Base-by-base conservation (phyloP, 805 yeast species). In the Kazachstania kunashirensis region DNA sequence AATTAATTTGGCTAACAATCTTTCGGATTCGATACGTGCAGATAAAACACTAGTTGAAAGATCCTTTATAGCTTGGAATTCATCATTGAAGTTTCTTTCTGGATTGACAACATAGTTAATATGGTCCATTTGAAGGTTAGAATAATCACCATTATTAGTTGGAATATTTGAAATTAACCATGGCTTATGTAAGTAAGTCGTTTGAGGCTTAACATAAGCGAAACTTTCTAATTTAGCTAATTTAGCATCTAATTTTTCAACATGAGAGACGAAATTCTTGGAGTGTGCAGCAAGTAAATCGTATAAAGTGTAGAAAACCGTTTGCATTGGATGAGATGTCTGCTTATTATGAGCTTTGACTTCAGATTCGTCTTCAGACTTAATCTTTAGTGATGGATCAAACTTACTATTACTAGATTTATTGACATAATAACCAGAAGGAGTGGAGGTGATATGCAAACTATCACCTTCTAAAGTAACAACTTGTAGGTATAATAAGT, bases 71-170 rank as follows among this genome's bases (percentile, higher is more conserved):
- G 84, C 69, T 65, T 92, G 97, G 52, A 77, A 77, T 49, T 92
- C 96, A 46, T 82, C 95, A 57, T 86, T 86, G 83, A 94, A 88
- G 50, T 89, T 95, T 50, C 79, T 79, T 65, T 65, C 43, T 27
- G 42, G 32, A 13, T 40, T 39, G 60, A 72, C 36, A 20, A 45
- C 46, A 10, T 46, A 41, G 24, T 44, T 43, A 7, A 45, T 34
- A 20, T 50, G 42, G 17, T 42, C 47, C 35, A 68, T 62, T 61
- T 82, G 92, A 24, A 77, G 58, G 45, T 79, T 67, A 17, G 77
- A 71, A 33, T 71, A 50, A 50, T 84, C 94, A 5, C 85, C 74
- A 5, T 40, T 38, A 27, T 50, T 51, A 15, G 55, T 21, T 24
- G 54, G 52, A n/a, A 51, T 38, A 29, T 57, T 45, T 14, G 61